Base-by-base conservation (phyloP, 2,329 filamentous ascomycete species). In the Aspergillus sp. region DNA sequence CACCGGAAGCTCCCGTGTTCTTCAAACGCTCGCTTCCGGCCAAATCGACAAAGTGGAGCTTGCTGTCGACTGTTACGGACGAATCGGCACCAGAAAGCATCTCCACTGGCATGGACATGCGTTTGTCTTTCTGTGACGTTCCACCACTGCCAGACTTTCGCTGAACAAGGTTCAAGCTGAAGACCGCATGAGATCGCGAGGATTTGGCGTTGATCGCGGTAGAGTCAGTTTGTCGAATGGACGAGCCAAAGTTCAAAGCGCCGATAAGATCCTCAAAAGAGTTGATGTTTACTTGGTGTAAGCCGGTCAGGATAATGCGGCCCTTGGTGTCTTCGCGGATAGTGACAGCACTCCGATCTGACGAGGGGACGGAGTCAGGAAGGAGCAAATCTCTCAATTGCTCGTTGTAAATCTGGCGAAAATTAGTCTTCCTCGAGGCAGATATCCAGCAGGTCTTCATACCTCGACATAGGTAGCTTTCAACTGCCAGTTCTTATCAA, bases 161-260 rank as follows among this genome's bases (percentile, higher is more conserved):
- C 78, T 97, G 69, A 7, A 98, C 83, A 7, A 99, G 83, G 68
- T 98, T 98, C 61, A 99, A 79, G 71, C 91, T 97, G 76, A 99
- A 98, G 30, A 99, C 93, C 34, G 95, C 95, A 73, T 99, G 95
- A 1, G 95, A 99, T 62, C 95, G 91, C 11, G 95, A 99, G 0
- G 95, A 99, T 71, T 96, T 93, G 43, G 93, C 95, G 71, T 99
- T 99, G 70, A 98, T 95, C 3, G 93, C 95, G 2, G 95, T 99
- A 22, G 95, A 89, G 76, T 99, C 95, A 0, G 95, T 99, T 72
- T 99, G 95, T 59, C 95, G 89, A 70, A 99, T 96, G 22, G 89
- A 85, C 0, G 95, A 99, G 18, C 95, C 95, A 69, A 96, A 93
- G 72, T 93, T 95, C 55, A 99, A 81, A 6, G 92, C 93, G 60